Percentiles rank a stretch among this genome's conserved stretches.
phyloP scores from a whole-genome alignment of 2,329 filamentous ascomycete genomes.

The Aspergillus texensis region DNA sequence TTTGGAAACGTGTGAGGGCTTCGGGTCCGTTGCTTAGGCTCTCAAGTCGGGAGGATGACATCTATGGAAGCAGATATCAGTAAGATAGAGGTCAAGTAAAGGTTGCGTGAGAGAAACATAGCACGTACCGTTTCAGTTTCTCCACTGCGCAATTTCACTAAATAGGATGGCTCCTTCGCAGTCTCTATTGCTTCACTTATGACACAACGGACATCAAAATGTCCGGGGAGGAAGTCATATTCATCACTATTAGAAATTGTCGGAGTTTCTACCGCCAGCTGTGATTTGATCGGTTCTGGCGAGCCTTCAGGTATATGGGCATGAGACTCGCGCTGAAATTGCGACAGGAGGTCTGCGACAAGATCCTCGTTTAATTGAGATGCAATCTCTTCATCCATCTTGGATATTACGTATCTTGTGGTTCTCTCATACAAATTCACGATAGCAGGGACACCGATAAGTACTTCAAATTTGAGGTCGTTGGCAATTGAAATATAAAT shows the following conservation, averaged over 20 bases:
- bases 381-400: neutral
- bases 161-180: conserved; percentile 29
- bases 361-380: conserved; percentile 18
- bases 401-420: neutral
- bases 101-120: neutral
- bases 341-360: conserved; percentile 23
- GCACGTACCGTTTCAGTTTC: conserved; percentile 40
- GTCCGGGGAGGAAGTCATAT: conserved; percentile 44
- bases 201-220: conserved; percentile 37
- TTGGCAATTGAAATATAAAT: neutral
- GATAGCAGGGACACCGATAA: neutral
- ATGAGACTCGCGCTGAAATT: conserved; percentile 10
- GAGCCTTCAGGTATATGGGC: neutral
- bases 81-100: conserved; percentile 4
- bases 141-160: conserved; percentile 39
- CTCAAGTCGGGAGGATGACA: conserved; percentile 30
- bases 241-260: conserved; percentile 32
- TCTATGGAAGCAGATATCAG: conserved; percentile 23
- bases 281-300: neutral
- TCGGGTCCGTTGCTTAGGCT: conserved; percentile 31
- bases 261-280: conserved; percentile 35
- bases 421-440: neutral
- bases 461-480: neutral
- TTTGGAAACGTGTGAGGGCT: conserved; percentile 28
- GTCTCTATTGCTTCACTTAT: conserved; percentile 29